Conservation (phyloP, 1,284 basidiomycete genomes). For the Wolfiporia cocos region DNA sequence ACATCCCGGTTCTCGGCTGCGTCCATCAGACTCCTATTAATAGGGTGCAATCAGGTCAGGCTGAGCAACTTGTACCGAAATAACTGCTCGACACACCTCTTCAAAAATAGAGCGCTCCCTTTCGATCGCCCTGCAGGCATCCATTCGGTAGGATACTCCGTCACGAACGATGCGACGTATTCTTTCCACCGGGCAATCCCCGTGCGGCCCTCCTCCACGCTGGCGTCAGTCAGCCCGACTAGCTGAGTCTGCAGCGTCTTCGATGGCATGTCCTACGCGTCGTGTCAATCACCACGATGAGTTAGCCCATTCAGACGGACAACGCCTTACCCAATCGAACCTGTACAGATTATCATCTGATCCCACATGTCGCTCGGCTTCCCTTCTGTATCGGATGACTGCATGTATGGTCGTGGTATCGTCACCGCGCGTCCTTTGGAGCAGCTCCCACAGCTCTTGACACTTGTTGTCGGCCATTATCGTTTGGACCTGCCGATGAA, state of each 20-base stretch:
- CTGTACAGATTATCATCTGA: slow-evolving; percentile 90
- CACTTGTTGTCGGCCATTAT: slow-evolving; percentile 71
- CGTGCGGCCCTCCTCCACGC: slow-evolving; percentile 47
- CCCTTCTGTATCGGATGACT: slow-evolving; percentile 86
- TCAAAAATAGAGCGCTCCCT: slow-evolving; percentile 28
- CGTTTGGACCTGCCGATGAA: slow-evolving; percentile 75
- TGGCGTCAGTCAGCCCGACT: slow-evolving; percentile 76
- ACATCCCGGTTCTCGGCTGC: slow-evolving; percentile 21
- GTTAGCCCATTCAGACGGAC: no score
- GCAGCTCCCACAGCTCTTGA: slow-evolving; percentile 63
- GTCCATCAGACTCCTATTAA: slow-evolving; percentile 32
- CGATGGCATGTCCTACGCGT: slow-evolving; percentile 48
- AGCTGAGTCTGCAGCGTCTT: slow-evolving; percentile 75
- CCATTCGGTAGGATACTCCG: slow-evolving; percentile 71
- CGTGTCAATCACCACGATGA: not conserved
- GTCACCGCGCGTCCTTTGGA: slow-evolving; percentile 47
- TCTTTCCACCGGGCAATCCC: slow-evolving; percentile 67
- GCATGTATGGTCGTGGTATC: slow-evolving; percentile 63
- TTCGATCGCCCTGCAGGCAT: slow-evolving; percentile 38
- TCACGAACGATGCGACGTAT: slow-evolving; percentile 84
- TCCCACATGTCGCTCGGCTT: slow-evolving; percentile 83
- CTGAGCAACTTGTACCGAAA: slow-evolving; percentile 10
- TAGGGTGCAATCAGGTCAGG: slow-evolving; percentile 21
- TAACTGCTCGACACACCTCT: slow-evolving; percentile 20
- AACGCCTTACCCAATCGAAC: slow-evolving; percentile 78